These are phyloP conservation scores for Herpetomonas samuelpessoai DNA, from an alignment of 208 protist species.

Conservation along the genomic window DNA sequence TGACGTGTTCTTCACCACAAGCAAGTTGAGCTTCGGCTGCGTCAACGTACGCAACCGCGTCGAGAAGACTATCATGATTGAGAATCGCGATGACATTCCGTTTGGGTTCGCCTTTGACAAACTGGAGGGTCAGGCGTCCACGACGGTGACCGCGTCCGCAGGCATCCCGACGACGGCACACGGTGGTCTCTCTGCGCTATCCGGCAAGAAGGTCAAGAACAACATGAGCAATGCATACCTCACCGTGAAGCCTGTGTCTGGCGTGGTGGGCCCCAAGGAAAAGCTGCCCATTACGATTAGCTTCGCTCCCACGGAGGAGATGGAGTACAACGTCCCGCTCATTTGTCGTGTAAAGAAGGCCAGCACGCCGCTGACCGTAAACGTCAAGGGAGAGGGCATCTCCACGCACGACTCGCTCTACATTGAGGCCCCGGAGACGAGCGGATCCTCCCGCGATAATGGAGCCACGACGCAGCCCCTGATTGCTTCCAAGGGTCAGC, in stretches of 20 bases:
- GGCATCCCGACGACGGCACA: background rate
- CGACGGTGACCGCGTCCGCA: background rate
- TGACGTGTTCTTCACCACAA: constrained; percentile 85
- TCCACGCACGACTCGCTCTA: constrained; percentile 85
- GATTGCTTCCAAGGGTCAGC: constrained; percentile 29
- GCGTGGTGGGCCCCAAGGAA: constrained; percentile 73
- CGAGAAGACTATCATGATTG: constrained; percentile 80
- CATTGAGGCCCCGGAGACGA: constrained; percentile 33
- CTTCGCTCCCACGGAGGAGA: constrained; percentile 91
- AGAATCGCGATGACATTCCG: constrained; percentile 93
- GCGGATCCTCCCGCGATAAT: constrained; percentile 9
- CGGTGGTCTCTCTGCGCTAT: background rate
- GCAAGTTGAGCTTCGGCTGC: constrained; percentile 91
- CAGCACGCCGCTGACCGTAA: constrained; percentile 90
- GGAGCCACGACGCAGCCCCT: constrained; percentile 23
- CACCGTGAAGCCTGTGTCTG: constrained; percentile 70
- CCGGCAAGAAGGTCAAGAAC: constrained; percentile 1
- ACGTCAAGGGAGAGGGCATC: constrained; percentile 96
- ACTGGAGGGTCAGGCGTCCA: constrained; percentile 9
- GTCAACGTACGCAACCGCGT: constrained; percentile 80
- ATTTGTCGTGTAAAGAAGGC: constrained; percentile 91
- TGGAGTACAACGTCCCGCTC: constrained; percentile 92
- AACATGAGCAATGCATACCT: constrained; percentile 50
- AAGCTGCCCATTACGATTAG: constrained; percentile 69
- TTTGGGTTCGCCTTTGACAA: constrained; percentile 94